Evolutionary conservation across 1,139 yeast genomes (phyloP).

Genomic region (Pichia sp.): DNA sequence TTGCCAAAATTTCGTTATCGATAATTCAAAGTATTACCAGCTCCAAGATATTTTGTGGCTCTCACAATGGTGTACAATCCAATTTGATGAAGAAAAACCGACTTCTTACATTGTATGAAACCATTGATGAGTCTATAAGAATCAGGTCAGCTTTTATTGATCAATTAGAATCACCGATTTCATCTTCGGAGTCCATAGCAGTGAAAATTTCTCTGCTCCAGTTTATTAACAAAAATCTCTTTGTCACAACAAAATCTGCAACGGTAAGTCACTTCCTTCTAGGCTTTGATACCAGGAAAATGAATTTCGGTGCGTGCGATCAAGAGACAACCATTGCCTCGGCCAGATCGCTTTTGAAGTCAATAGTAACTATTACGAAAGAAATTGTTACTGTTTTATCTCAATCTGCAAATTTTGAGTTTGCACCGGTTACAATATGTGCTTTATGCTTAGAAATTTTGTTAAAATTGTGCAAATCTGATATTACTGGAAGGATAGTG

Average conservation of each 20-base stretch:
- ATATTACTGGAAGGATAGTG: slow-evolving; percentile 50
- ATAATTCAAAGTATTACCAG: slow-evolving; percentile 42
- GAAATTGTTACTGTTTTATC: slow-evolving; percentile 37
- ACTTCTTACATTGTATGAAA: slow-evolving; percentile 66
- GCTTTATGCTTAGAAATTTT: slow-evolving; percentile 58
- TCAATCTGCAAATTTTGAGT: slow-evolving; percentile 39
- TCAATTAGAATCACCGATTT: slow-evolving; percentile 54
- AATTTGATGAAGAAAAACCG: slow-evolving; percentile 53
- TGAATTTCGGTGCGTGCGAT: slow-evolving; percentile 21
- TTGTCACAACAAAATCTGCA: slow-evolving; percentile 35
- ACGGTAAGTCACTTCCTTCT: slow-evolving; percentile 70
- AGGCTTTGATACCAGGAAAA: slow-evolving; percentile 50
- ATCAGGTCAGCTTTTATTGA: slow-evolving; percentile 70
- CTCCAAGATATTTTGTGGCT: slow-evolving; percentile 47
- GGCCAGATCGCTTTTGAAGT: slow-evolving; percentile 50
- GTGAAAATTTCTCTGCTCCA: slow-evolving; percentile 58
- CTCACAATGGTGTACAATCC: slow-evolving; percentile 25
- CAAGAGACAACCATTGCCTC: slow-evolving; percentile 46
- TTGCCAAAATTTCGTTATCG: slow-evolving; percentile 52
- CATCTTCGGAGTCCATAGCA: slow-evolving; percentile 36
- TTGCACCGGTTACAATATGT: slow-evolving; percentile 54
- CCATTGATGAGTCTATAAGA: slow-evolving; percentile 66
- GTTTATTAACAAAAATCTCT: slow-evolving; percentile 52
- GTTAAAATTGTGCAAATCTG: slow-evolving; percentile 53
- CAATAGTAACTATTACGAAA: slow-evolving; percentile 48